A percentile compares a stretch with the other conserved stretches of the same genome.
Evolutionary conservation across 129 eudicot genomes (phyloP).

Genomic region (Erigeron canadensis): DNA sequence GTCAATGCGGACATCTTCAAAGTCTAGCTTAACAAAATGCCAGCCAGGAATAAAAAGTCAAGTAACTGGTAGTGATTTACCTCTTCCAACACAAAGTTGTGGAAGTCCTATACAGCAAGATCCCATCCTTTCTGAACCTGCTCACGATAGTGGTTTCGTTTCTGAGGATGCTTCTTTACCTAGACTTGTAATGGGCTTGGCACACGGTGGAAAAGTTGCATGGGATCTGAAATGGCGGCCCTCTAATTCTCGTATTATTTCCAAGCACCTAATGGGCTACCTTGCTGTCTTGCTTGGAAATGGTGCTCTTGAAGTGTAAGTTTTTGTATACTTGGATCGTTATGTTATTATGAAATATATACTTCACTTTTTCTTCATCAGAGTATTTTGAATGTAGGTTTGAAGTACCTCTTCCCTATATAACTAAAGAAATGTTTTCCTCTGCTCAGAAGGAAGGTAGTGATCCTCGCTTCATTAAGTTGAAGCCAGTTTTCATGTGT

Average conservation of each 20-base stretch:
- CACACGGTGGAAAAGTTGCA: conserved; percentile 93
- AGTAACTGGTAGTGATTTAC: conserved; percentile 23
- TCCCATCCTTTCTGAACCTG: conserved; percentile 17
- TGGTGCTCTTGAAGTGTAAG: conserved; percentile 99
- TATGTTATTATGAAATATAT: not conserved
- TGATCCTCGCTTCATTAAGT: conserved; percentile 88
- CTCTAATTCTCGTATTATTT: conserved; percentile 21
- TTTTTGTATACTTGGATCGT: not conserved
- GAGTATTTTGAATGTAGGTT: conserved; percentile 54
- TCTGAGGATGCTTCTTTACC: conserved; percentile 66
- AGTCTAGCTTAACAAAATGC: conserved; percentile 24
- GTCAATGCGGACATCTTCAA: conserved; percentile 22
- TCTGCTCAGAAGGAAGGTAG: conserved; percentile 48
- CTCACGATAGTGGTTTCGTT: conserved; percentile 24
- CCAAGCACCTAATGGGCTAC: conserved; percentile 68
- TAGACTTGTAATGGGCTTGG: conserved; percentile 80
- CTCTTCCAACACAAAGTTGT: conserved; percentile 7
- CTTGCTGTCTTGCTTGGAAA: conserved; percentile 95
- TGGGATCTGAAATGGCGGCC: conserved; percentile 99
- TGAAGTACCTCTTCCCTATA: conserved; percentile 81
- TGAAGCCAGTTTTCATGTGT: conserved; percentile 85
- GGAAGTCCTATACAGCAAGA: conserved; percentile 30
- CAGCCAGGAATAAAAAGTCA: conserved; percentile 16
- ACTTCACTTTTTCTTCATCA: not conserved
- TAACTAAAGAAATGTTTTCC: conserved; percentile 48